phyloP scores from a whole-genome alignment of 2,329 filamentous ascomycete species.

The Fusarium longipes region DNA sequence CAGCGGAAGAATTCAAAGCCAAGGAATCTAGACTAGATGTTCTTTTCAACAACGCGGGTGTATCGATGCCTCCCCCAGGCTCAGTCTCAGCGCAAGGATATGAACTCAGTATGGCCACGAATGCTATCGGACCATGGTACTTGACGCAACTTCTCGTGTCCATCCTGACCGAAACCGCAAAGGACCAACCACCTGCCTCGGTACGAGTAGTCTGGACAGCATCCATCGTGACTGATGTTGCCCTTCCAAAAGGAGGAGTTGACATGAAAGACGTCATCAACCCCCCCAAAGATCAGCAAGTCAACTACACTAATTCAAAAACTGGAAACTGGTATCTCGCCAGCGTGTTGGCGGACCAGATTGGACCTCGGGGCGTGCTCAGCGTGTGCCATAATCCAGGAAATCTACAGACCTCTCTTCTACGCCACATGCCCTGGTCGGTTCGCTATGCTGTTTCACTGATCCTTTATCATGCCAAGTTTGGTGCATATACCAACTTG shows the following conservation, averaged over 20 bases:
- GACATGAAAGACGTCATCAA: conserved; percentile 7
- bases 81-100: conserved; percentile 29
- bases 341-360: conserved; percentile 3
- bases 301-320: conserved; percentile 31
- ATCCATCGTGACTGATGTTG: conserved; percentile 25
- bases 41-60: conserved; percentile 36
- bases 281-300: not conserved
- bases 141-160: conserved; percentile 31
- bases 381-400: conserved; percentile 28
- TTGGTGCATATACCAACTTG: conserved; percentile 19
- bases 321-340: conserved; percentile 32
- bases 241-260: conserved; percentile 14
- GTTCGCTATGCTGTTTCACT: conserved; percentile 4
- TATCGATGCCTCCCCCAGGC: conserved; percentile 22
- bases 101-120: conserved; percentile 35
- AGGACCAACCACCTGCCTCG: not conserved
- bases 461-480: conserved; percentile 19
- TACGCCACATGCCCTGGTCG: conserved; percentile 20
- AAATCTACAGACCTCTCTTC: conserved; percentile 20
- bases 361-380: conserved; percentile 9
- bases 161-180: conserved; percentile 6
- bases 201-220: conserved; percentile 32
- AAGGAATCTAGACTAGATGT: conserved; percentile 25
- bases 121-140: conserved; percentile 30
- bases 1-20: conserved; percentile 11